A percentile compares a stretch with the other conserved stretches of the same genome.
Evolutionary conservation across 345 rosid species (phyloP).

Genomic region (Litchi chinensis): DNA sequence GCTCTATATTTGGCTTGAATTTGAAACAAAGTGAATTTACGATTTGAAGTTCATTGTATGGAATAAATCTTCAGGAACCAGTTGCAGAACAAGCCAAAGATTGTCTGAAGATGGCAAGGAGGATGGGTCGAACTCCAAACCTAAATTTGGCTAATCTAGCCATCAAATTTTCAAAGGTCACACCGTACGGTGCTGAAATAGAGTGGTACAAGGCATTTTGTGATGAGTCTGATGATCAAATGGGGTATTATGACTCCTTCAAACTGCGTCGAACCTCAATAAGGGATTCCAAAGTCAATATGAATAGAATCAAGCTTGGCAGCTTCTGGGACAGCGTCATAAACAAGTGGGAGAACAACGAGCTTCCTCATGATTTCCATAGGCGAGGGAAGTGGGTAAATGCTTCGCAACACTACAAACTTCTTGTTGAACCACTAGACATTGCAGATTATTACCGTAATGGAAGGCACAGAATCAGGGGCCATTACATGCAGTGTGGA

Average conservation of each 20-base stretch:
- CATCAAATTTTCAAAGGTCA: conserved; percentile 42
- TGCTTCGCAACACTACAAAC: conserved; percentile 63
- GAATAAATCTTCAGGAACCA: conserved; percentile 29
- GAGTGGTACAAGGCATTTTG: conserved; percentile 63
- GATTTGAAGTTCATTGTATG: background rate
- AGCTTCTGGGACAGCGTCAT: conserved; percentile 67
- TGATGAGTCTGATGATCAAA: conserved; percentile 48
- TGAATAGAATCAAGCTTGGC: conserved; percentile 66
- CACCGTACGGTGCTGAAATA: conserved; percentile 54
- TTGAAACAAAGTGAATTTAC: background rate
- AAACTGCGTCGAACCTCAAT: conserved; percentile 43
- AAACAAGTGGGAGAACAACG: conserved; percentile 58
- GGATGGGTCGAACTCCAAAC: conserved; percentile 50
- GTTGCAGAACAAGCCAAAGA: conserved; percentile 36
- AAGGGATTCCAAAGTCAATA: conserved; percentile 54
- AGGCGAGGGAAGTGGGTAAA: conserved; percentile 59
- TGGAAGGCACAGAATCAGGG: conserved; percentile 27
- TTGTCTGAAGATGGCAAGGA: conserved; percentile 49
- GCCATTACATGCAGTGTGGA: conserved; percentile 58
- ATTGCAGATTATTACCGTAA: conserved; percentile 61
- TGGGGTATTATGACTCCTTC: conserved; percentile 80
- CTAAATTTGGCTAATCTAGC: conserved; percentile 53
- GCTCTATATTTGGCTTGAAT: too few species aligned
- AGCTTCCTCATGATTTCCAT: conserved; percentile 69
- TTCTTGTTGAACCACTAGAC: conserved; percentile 78